Conservation (phyloP, 495 filamentous ascomycete genomes). For the Hypoxylon lenormandii region DNA sequence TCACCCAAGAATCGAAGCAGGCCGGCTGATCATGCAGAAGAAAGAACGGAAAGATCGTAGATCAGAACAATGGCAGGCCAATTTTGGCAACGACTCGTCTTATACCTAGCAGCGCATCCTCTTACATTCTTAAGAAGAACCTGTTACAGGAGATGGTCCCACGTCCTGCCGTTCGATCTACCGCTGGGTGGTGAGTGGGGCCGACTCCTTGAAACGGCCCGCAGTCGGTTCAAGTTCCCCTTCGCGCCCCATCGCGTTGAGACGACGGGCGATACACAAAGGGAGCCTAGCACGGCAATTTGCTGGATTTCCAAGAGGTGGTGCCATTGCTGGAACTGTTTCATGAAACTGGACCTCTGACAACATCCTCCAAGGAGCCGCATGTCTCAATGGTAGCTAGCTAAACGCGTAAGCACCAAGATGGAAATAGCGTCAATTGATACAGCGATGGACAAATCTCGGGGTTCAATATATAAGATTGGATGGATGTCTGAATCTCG, state of each 20-base stretch:
- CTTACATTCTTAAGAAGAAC: background rate
- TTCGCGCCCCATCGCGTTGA: slow-evolving; percentile 2
- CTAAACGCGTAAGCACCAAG: no score
- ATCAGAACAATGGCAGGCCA: background rate
- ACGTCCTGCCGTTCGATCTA: background rate
- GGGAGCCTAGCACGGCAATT: no score
- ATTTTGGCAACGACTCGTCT: slow-evolving; percentile 21
- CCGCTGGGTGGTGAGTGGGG: background rate
- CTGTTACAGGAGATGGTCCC: background rate
- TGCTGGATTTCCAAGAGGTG: no score
- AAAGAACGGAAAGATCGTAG: slow-evolving; percentile 10
- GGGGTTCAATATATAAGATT: no score
- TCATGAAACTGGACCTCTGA: no score
- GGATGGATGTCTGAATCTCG: no score
- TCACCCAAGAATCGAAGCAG: slow-evolving; percentile 41
- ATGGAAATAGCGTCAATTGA: no score
- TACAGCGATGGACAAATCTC: no score
- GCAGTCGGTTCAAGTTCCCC: slow-evolving; percentile 5
- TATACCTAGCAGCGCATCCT: slow-evolving; percentile 21
- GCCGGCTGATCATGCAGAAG: slow-evolving; percentile 31
- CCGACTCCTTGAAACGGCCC: slow-evolving; percentile 6
- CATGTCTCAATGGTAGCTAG: no score
- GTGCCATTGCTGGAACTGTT: no score
- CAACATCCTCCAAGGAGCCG: no score
- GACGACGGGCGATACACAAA: background rate